phyloP scores from a whole-genome alignment of 768 basidiomycete species.

The Grammothele lineata region DNA sequence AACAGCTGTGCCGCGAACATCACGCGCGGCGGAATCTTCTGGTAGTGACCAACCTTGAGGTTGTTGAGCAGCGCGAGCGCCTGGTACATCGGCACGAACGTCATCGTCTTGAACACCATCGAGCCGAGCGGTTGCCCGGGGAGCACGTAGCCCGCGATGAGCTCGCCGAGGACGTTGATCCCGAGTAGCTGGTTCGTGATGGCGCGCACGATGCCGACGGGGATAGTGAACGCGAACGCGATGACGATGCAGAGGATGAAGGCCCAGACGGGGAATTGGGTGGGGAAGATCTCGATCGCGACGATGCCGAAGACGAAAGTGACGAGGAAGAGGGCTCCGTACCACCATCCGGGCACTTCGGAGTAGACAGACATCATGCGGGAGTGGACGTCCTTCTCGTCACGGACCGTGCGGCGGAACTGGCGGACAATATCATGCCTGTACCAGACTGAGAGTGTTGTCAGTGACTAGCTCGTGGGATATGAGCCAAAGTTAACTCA shows the following conservation, averaged over 20 bases:
- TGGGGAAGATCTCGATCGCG: constrained; percentile 68
- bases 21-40: constrained; percentile 81
- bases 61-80: constrained; percentile 66
- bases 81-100: constrained; percentile 56
- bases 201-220: constrained; percentile 78
- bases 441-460: constrained; percentile 84
- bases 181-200: constrained; percentile 81
- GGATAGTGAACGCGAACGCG: constrained; percentile 53
- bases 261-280: constrained; percentile 79
- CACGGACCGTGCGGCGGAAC: constrained; percentile 59
- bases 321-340: constrained; percentile 47
- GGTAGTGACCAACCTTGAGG: constrained; percentile 85
- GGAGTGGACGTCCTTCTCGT: constrained; percentile 82
- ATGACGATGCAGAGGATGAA: constrained; percentile 41
- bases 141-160: constrained; percentile 73
- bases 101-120: constrained; percentile 73
- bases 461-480: no score
- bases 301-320: constrained; percentile 59
- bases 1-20: constrained; percentile 71
- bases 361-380: constrained; percentile 77
- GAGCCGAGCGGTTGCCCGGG: constrained; percentile 82
- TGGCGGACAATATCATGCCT: constrained; percentile 73
- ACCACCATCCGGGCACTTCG: constrained; percentile 81
- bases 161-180: constrained; percentile 69
- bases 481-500: constrained; percentile 33